Evolutionary conservation across 2,329 filamentous ascomycete species (phyloP), one percentile per base, ranked within the genome.

Genomic region (Alternaria angustiovoidea): DNA sequence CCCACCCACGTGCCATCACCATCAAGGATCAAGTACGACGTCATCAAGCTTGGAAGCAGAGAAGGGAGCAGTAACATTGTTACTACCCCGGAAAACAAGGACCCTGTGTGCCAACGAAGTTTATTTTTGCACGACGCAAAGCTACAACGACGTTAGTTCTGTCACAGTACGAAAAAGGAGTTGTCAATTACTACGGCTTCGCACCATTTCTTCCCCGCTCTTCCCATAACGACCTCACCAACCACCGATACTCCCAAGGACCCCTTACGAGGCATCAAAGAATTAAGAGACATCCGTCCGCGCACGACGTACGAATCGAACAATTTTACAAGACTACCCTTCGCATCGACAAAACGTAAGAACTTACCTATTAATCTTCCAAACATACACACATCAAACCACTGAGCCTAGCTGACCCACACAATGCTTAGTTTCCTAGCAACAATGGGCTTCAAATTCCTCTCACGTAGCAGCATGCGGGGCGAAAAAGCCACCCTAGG

Each of bases 361-460:
- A 24, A 34, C 9, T 22, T 26, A n/a, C 22, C 30, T 9, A 41
- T n/a, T 12, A 12, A 26, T 30, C n/a, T 30, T 22, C 18, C 5
- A 12, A 4, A 24, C 18, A 32, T n/a, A 16, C 4, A 20, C 36
- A 42, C 3, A 56, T 30, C 28, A 11, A 30, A 30, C 9, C 9
- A 49, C 8, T 5, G 24, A 44, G 22, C 36, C 8, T 7, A 18
- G 16, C 54, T 57, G 43, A 57, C 39, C 36, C 30, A 30, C 2
- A 16, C 12, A 36, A 38, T 43, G 20, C 41, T 18, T 4, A 59
- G 42, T 22, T 6, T 36, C 24, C 22, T 28, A 7, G 12, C 24
- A 43, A 39, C 36, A 43, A 76, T 75, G 72, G 68, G 65, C 46
- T 51, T 75, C 64, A 72, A 69, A 32, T 76, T 76, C 66, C 67